phyloP scores from a whole-genome alignment of 2,329 filamentous ascomycete species.

The Triangularia setosa region DNA sequence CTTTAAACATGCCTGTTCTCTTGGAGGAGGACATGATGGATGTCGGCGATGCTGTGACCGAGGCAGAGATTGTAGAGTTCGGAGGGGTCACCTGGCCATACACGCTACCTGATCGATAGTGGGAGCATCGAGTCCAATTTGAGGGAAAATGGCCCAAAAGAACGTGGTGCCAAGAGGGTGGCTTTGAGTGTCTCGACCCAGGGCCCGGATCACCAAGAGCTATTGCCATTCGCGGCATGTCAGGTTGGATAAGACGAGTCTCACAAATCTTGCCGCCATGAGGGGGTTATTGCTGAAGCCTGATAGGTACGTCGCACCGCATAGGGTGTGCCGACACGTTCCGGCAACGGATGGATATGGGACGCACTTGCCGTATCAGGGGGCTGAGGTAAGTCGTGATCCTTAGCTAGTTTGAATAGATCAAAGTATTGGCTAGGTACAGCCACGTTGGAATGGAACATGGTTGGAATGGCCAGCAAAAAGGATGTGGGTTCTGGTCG shows the following conservation, averaged over 20 bases:
- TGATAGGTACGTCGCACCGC: neutral
- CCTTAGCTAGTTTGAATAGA: neutral
- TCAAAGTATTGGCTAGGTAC: neutral
- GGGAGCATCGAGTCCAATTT: neutral
- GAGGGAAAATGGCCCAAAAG: neutral
- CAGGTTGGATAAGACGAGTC: neutral
- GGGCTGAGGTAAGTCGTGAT: neutral
- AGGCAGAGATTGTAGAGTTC: neutral
- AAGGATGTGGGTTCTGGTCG: neutral
- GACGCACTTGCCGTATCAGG: neutral
- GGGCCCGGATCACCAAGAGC: neutral
- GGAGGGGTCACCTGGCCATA: neutral
- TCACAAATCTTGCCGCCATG: neutral
- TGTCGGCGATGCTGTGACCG: neutral
- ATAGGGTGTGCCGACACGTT: neutral
- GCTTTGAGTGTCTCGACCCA: neutral
- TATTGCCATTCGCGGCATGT: neutral
- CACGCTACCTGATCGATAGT: neutral
- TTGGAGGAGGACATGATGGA: neutral
- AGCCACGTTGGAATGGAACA: neutral
- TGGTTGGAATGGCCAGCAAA: neutral
- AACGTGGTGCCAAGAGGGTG: neutral
- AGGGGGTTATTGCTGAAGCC: neutral
- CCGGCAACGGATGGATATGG: neutral
- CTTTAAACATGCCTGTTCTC: neutral